Base-by-base conservation (phyloP, 2,329 filamentous ascomycete species). In the Trichophyton simii region DNA sequence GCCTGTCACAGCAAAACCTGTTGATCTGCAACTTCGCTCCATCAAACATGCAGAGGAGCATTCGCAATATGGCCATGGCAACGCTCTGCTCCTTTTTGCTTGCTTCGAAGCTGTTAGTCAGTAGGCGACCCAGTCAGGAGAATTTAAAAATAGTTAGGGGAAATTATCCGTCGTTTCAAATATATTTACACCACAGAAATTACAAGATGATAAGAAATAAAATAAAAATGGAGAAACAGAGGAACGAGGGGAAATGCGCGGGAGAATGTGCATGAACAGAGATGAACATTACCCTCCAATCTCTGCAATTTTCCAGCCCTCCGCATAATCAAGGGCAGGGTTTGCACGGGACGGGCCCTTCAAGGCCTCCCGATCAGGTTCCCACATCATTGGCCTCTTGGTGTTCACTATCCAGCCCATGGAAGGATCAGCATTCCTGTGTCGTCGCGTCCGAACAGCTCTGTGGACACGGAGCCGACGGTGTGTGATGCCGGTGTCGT, bases 331-430 rank as follows among this genome's bases (percentile, higher is more conserved):
- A 25, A 54, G 11, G 48, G 22, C 48, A 54, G 48, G 48, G 48
- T 54, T 54, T 54, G 48, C 48, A 34, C 48, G 48, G 48, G 48
- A 54, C 48, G 48, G 48, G 48, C 48, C 48, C 48, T 54, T 54
- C 22, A 34, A 28, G 48, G 48, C 8, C 48, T 52, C 11, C 48
- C 48, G 48, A 54, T 54, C 22, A 54, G 13, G 48, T 54, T 54
- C 31, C 48, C 48, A 54, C 48, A 15, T 11, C 9, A 20, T 54
- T 54, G 48, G 31, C 7, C 11, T 13, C 46, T 22, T 54, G 15
- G 48, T 13, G 9, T 28, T 46, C 15, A 20, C 18, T 4, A 25
- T 48, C n/a, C 8, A 48, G 44, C n/a, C 44, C 20, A 18, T 20
- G 44, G 20, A 48, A 7, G 7, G 44, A 48, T 44, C 41, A n/a